These are phyloP conservation scores for Candida buenavistaensis DNA, from an alignment of 1,139 yeast genomes.

Conservation along the genomic window DNA sequence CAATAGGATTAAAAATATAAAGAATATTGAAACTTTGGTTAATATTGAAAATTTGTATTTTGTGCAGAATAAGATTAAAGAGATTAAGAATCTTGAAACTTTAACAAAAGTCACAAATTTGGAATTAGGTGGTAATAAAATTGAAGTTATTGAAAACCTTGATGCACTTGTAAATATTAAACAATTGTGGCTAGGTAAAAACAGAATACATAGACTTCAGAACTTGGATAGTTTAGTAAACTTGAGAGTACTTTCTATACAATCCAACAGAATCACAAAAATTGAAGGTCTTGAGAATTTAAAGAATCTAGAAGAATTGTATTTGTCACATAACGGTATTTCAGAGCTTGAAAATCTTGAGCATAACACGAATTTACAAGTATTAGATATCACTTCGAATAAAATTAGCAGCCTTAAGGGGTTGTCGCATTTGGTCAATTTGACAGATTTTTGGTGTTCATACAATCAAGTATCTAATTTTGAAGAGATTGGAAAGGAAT, in stretches of 20 bases:
- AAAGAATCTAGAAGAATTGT: conserved; percentile 76
- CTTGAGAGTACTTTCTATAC: conserved; percentile 79
- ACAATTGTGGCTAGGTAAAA: conserved; percentile 93
- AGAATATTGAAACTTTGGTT: conserved; percentile 66
- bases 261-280: conserved; percentile 77
- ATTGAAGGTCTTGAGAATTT: conserved; percentile 80
- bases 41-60: conserved; percentile 71
- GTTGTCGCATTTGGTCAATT: conserved; percentile 58
- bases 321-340: conserved; percentile 85
- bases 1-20: conserved; percentile 85
- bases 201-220: conserved; percentile 65
- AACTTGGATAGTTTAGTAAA: conserved; percentile 63
- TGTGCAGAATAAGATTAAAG: conserved; percentile 84
- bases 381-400: conserved; percentile 82
- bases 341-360: conserved; percentile 77
- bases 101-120: conserved; percentile 64
- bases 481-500: conserved; percentile 64
- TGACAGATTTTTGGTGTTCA: conserved; percentile 95
- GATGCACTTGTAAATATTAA: conserved; percentile 54
- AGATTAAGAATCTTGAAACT: conserved; percentile 65
- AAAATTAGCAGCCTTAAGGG: conserved; percentile 61
- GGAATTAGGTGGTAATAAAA: conserved; percentile 90
- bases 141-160: conserved; percentile 63
- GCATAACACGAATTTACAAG: conserved; percentile 62
- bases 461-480: conserved; percentile 69